phyloP scores from a whole-genome alignment of 768 basidiomycete genomes.

The Sistotremastrum niveocremeum region DNA sequence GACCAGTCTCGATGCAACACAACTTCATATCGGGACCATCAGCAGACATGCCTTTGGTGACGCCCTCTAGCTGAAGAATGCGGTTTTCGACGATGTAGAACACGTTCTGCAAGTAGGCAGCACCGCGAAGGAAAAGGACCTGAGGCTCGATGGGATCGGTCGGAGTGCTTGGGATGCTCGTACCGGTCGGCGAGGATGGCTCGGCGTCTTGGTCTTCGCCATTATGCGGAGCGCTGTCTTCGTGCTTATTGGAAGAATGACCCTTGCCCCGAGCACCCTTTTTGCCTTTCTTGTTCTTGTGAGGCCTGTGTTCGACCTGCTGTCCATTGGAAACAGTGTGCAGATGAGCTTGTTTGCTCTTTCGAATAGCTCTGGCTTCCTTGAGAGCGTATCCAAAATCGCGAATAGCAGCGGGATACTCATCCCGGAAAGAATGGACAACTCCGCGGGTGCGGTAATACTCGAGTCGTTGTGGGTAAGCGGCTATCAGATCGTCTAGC shows the following conservation, averaged over 20 bases:
- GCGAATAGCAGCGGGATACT: conserved; percentile 56
- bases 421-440: conserved; percentile 80
- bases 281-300: conserved; percentile 42
- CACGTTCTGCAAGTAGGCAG: conserved; percentile 72
- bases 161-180: conserved; percentile 45
- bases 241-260: conserved; percentile 57
- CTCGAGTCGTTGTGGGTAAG: conserved; percentile 64
- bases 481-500: conserved; percentile 64
- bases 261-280: conserved; percentile 26
- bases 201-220: conserved; percentile 39
- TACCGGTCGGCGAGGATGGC: conserved; percentile 52
- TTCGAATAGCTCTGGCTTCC: conserved; percentile 61
- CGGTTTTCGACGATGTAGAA: conserved; percentile 60
- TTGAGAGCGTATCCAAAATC: conserved; percentile 75
- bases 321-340: conserved; percentile 22
- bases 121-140: conserved; percentile 69
- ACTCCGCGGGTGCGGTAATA: conserved; percentile 85
- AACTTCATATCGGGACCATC: conserved; percentile 69
- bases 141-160: conserved; percentile 84
- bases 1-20: conserved; percentile 60
- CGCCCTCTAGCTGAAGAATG: conserved; percentile 55
- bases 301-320: conserved; percentile 28
- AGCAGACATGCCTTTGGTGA: conserved; percentile 40
- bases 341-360: conserved; percentile 43
- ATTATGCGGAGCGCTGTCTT: conserved; percentile 22